Base-by-base conservation (phyloP, 192 early-diverging fungal species). In the Blastocladiella britannica region DNA sequence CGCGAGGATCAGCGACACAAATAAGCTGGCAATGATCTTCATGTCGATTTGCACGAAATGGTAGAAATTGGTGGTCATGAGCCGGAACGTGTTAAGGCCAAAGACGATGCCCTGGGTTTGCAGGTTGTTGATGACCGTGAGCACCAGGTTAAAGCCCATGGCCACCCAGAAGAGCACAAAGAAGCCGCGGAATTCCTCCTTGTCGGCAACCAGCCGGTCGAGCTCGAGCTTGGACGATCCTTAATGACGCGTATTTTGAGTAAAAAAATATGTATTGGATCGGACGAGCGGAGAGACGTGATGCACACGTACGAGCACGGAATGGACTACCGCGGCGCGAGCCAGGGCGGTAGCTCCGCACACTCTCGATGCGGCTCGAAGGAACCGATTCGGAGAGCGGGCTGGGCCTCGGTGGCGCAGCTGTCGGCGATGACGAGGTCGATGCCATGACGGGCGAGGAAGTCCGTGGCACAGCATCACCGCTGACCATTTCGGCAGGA, bases 111-210 rank as follows among this genome's bases (percentile, higher is more conserved):
- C 85, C 57, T 69, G 72, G 26, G 58, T 60, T 58, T 70, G 68
- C 62, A 66, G 75, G 60, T 77, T 78, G 15, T 72, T 58, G n/a
- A 74, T 69, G 25, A 82, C 61, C 0, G 77, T 79, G 29, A 74
- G 72, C 25, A 84, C 51, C n/a, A 78, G 68, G 58, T 83, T 86
- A 52, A 75, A 74, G 9, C 69, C 77, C 77, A 91, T 86, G 25
- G 72, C 72, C 47, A 86, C 75, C 86, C 88, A 89, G 62, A 89
- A 91, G 22, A 89, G 67, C 1, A 79, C 82, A 64, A 84, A 83
- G 65, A 88, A 88, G 22, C 86, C 86, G 28, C 83, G 76, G 37
- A 47, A 47, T 20, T 47, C 37, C 37, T 47, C 37, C 15, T 47
- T 47, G 37, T 47, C 37, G 37, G 15, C 15, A 3, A 20, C 37